Base-by-base conservation (phyloP, 2,329 filamentous ascomycete genomes). In the Paracoccidioides brasiliensis region DNA sequence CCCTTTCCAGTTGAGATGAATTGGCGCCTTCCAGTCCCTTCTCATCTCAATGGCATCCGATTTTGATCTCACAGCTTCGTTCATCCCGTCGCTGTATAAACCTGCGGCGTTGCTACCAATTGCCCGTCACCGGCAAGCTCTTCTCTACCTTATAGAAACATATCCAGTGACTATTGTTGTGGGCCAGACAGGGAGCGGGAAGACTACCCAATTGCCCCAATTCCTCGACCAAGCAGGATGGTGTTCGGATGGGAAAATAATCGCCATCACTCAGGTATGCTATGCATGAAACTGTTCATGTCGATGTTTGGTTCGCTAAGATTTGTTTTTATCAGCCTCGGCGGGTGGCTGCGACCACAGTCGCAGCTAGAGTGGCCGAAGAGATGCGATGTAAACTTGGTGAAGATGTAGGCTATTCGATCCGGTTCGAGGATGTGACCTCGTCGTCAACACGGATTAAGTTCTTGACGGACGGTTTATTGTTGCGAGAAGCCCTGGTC, bases 161-260 rank as follows among this genome's bases (percentile, higher is more conserved):
- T 82, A 82, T 60, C 85, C 87, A 0, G 85, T 97, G 56, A 91
- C 88, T 0, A 88, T 97, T 52, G 82, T 97, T 10, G 83, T 97
- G 55, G 93, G 91, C 7, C 90, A 96, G 67, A 97, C 93, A 1
- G 93, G 93, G 3, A 95, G 88, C 30, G 90, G 91, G 44, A 97
- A 97, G 72, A 95, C 90, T 1, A 97, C 93, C 0, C 93, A 97
- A 67, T 85, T 97, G 45, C 93, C 93, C 0, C 91, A 96, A 63
- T 97, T 86, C 64, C 79, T 97, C 10, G 84, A 95, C 56, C 78
- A 87, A 63, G 88, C 86, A 64, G 91, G 91, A 70, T 97, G 91
- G 90, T 91, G 88, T 67, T 77, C 79, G 33, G 80, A 90, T 66
- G 89, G 87, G 22, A 94, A 90, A 66, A 70, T 86, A 48, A 86